Percentiles rank a stretch among this genome's conserved stretches.
Conservation (phyloP, 2,329 filamentous ascomycete species). For the Esteya vermicola region DNA sequence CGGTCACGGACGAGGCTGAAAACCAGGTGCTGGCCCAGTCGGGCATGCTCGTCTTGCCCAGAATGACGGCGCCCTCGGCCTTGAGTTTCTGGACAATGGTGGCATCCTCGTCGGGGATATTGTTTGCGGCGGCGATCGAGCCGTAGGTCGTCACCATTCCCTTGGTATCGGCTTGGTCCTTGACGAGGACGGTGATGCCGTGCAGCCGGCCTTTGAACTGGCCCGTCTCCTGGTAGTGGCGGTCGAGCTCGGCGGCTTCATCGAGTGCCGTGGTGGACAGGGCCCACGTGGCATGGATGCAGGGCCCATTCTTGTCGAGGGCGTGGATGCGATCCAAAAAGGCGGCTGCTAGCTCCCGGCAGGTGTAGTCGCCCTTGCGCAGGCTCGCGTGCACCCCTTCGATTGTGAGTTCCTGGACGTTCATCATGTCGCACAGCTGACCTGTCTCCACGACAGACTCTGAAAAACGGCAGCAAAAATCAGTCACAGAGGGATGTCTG, state of each 20-base stretch:
- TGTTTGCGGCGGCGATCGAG: slow-evolving; percentile 5
- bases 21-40: slow-evolving; percentile 13
- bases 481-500: too few relatives aligned
- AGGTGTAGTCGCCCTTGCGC: slow-evolving; percentile 6
- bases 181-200: slow-evolving; percentile 11
- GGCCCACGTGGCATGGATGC: slow-evolving; percentile 11
- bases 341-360: not conserved
- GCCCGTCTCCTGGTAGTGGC: slow-evolving; percentile 5
- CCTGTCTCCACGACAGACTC: too few relatives aligned
- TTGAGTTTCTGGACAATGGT: slow-evolving; percentile 10
- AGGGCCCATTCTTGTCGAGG: slow-evolving; percentile 11
- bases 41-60: slow-evolving; percentile 12
- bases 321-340: slow-evolving; percentile 6
- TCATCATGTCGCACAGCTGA: too few relatives aligned
- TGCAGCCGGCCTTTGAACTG: slow-evolving; percentile 11
- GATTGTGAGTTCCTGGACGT: slow-evolving; percentile 10
- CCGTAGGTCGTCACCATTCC: slow-evolving; percentile 12
- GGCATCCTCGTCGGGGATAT: slow-evolving; percentile 10
- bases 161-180: slow-evolving; percentile 12
- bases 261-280: slow-evolving; percentile 9
- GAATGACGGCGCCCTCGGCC: slow-evolving; percentile 11
- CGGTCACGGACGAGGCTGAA: slow-evolving; percentile 6
- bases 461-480: too few relatives aligned
- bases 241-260: slow-evolving; percentile 10
- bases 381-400: slow-evolving; percentile 9